Percentiles rank a stretch among this genome's conserved stretches.
These are phyloP conservation scores for Suillus brevipes DNA, from an alignment of 768 basidiomycete genomes.

Conservation along the genomic window DNA sequence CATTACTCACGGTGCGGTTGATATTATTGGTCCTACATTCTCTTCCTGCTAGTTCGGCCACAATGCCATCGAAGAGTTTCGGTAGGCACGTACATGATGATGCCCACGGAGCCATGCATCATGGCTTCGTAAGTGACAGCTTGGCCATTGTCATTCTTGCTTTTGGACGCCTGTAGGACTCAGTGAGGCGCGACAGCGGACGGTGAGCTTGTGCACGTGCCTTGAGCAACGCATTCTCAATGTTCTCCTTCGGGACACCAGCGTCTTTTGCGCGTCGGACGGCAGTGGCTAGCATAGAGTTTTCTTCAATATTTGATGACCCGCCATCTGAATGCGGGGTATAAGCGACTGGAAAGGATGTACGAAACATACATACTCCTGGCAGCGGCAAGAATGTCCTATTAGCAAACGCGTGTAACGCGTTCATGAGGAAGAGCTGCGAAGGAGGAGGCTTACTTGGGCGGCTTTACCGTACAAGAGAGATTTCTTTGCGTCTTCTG, in stretches of 20 bases:
- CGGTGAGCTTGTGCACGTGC: constrained; percentile 30
- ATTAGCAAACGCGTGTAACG: constrained; percentile 6
- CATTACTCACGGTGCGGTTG: constrained; percentile 58
- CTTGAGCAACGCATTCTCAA: constrained; percentile 60
- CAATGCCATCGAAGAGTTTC: neutral
- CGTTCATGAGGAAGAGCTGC: constrained; percentile 2
- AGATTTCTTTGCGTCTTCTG: constrained; percentile 62
- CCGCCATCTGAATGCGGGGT: constrained; percentile 47
- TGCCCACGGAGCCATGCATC: constrained; percentile 54
- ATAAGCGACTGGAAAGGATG: constrained; percentile 1
- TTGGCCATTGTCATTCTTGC: constrained; percentile 49
- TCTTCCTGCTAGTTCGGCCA: constrained; percentile 33
- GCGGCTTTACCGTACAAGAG: constrained; percentile 54
- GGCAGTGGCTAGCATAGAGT: constrained; percentile 51
- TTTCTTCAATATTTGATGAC: constrained; percentile 54
- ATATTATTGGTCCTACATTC: constrained; percentile 65
- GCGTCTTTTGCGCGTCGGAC: constrained; percentile 56
- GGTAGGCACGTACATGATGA: constrained; percentile 54
- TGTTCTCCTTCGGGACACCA: constrained; percentile 69
- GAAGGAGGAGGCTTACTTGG: constrained; percentile 41
- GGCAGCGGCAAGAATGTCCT: constrained; percentile 67
- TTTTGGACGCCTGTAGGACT: constrained; percentile 40
- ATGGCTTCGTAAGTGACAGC: constrained; percentile 62
- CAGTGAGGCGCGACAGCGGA: neutral
- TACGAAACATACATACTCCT: constrained; percentile 43